phyloP scores from a whole-genome alignment of 2,329 filamentous ascomycete species.

The Aspergillus novoparasiticus region DNA sequence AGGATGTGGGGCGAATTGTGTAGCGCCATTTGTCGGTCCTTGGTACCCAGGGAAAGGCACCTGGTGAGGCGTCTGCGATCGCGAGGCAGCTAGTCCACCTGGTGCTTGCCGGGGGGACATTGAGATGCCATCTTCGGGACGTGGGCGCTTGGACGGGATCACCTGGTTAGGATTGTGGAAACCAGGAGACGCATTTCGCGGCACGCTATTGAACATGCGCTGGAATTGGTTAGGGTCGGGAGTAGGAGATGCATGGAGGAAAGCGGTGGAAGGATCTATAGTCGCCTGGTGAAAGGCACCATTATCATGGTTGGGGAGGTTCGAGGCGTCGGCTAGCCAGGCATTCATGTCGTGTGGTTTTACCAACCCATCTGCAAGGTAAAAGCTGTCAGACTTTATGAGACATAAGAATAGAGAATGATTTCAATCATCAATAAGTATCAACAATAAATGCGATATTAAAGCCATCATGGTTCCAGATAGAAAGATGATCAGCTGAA shows the following conservation, averaged over 20 bases:
- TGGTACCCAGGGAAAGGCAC: slow-evolving; percentile 72
- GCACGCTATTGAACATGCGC: slow-evolving; percentile 78
- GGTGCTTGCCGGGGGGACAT: slow-evolving; percentile 78
- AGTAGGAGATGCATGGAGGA: slow-evolving; percentile 49
- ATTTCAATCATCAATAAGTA: slow-evolving; percentile 24
- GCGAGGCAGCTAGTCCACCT: slow-evolving; percentile 75
- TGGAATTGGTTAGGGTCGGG: slow-evolving; percentile 56
- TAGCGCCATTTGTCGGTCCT: slow-evolving; percentile 62
- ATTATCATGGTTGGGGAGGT: slow-evolving; percentile 52
- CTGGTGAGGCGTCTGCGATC: slow-evolving; percentile 89
- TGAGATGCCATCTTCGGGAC: slow-evolving; percentile 81
- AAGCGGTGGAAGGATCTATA: slow-evolving; percentile 51
- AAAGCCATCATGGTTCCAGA: neutral
- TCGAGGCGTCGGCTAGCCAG: slow-evolving; percentile 53
- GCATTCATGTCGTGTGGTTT: slow-evolving; percentile 54
- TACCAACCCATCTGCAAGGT: slow-evolving; percentile 49
- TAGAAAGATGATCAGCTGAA: neutral
- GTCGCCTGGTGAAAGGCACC: slow-evolving; percentile 49
- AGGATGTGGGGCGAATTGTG: slow-evolving; percentile 62
- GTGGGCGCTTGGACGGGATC: slow-evolving; percentile 85
- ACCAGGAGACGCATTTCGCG: slow-evolving; percentile 79
- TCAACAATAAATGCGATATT: slow-evolving; percentile 24
- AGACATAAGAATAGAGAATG: slow-evolving; percentile 13
- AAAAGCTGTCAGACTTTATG: slow-evolving; percentile 27
- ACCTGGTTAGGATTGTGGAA: slow-evolving; percentile 79